Conservation (phyloP, 1,284 basidiomycete species). For the Irpex sp. region DNA sequence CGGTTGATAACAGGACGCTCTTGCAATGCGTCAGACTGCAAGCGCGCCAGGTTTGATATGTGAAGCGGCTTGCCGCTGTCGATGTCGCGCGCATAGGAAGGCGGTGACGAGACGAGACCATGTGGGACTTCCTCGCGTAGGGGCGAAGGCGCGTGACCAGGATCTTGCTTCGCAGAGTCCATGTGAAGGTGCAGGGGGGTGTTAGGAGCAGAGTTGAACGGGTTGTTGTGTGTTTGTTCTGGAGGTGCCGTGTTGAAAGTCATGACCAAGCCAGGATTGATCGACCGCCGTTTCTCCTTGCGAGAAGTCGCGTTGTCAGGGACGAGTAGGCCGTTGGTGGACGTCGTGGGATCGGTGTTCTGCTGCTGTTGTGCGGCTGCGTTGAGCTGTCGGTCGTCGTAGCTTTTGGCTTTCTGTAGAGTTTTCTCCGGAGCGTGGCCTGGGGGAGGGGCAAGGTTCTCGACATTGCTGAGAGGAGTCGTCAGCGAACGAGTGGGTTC, state of each 20-base stretch:
- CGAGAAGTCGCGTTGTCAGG: slow-evolving; percentile 25
- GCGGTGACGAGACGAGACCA: slow-evolving; percentile 7
- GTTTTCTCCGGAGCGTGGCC: slow-evolving; percentile 14
- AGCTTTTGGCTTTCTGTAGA: slow-evolving; percentile 46
- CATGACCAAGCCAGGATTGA: slow-evolving; percentile 34
- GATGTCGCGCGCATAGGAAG: slow-evolving; percentile 2
- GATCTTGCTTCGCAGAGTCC: background rate
- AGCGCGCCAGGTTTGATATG: slow-evolving; percentile 11
- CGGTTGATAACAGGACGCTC: slow-evolving; percentile 13
- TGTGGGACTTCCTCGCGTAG: slow-evolving; percentile 27
- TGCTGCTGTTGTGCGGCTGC: slow-evolving; percentile 24
- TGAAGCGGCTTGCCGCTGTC: background rate
- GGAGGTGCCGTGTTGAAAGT: slow-evolving; percentile 21
- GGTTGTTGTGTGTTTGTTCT: slow-evolving; percentile 16
- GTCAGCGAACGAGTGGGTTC: slow-evolving; percentile 19
- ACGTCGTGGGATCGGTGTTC: slow-evolving; percentile 8
- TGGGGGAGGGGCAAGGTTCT: slow-evolving; percentile 19
- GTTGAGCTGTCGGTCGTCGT: slow-evolving; percentile 52
- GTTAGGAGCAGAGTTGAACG: slow-evolving; percentile 13
- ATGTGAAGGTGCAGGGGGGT: slow-evolving; percentile 23
- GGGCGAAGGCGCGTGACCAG: slow-evolving; percentile 24
- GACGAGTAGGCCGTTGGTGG: slow-evolving; percentile 11
- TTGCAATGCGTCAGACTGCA: slow-evolving; percentile 11
- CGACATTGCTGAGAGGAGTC: slow-evolving; percentile 15
- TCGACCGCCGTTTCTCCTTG: slow-evolving; percentile 35